Base-by-base conservation (phyloP, 441 rosid genomes). In the Populus tomentosa region DNA sequence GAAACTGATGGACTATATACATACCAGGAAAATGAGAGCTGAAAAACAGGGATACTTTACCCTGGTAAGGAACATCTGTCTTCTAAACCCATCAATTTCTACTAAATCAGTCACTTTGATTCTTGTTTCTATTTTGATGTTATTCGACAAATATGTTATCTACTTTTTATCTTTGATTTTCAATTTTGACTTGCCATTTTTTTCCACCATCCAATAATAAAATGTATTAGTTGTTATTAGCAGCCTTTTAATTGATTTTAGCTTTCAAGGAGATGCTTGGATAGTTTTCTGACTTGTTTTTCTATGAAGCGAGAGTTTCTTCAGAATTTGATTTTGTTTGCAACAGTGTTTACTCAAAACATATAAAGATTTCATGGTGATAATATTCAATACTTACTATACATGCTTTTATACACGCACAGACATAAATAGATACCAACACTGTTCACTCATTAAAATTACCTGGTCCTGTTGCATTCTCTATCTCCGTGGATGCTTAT, bases 1-100 rank as follows among this genome's bases (percentile, higher is more conserved):
- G 36, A 70, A 74, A 70, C 61, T 70, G 66, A 76, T 59, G 71
- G 62, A 75, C 75, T 75, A 28, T 75, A 28, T 42, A 28, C 30
- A 3, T 81, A 0, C 40, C 89, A 95, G 99, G 99, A 95, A 91
- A 84, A 94, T 95, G 99, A 94, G 90, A 85, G 86, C 97, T 70
- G 97, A 94, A 87, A 95, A 90, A 82, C 99, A 94, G 79, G 99
- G 97, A 72, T 95, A 95, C 87, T 95, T 95, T 78, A 95, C 97
- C 53, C 76, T 89, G 91, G 98, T 92, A 85, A 88, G 88, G 62
- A 76, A 40, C 72, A 76, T 28, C 30, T 61, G 59, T 46, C 64
- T 7, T 35, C n/a, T 33, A 30, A 4, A 26, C 61, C 18, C 10
- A 61, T 82, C 53, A 14, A 69, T 30, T 42, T 73, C n/a, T 21